phyloP scores from a whole-genome alignment of 208 protist genomes.

The Crithidia thermophila region DNA sequence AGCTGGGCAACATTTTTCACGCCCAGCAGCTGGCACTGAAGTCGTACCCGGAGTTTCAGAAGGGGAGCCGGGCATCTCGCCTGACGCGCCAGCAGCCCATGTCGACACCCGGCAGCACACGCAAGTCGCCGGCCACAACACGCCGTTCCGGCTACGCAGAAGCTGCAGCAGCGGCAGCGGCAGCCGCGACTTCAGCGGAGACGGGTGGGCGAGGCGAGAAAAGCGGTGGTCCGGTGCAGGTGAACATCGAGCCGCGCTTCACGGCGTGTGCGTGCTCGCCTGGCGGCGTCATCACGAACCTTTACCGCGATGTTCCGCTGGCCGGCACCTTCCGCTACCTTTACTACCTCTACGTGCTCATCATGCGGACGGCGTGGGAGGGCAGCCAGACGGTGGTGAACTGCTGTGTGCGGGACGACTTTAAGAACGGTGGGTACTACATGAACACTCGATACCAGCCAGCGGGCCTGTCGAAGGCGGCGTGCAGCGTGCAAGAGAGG shows the following conservation, averaged over 20 bases:
- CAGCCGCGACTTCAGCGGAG: constrained; percentile 8
- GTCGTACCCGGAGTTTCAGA: constrained; percentile 44
- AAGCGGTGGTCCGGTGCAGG: background rate
- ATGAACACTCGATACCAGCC: constrained; percentile 69
- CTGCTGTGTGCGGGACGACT: constrained; percentile 74
- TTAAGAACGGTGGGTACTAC: constrained; percentile 87
- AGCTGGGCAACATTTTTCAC: constrained; percentile 86
- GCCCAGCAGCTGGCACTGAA: constrained; percentile 77
- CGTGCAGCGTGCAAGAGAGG: constrained; percentile 61
- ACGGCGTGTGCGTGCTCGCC: constrained; percentile 74
- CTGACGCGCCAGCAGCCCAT: constrained; percentile 20
- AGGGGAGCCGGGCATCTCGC: constrained; percentile 10
- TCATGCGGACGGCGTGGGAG: constrained; percentile 78
- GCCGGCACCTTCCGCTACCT: constrained; percentile 51
- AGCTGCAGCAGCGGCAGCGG: constrained; percentile 7
- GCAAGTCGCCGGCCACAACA: background rate
- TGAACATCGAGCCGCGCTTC: constrained; percentile 45
- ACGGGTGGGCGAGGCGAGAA: too few species aligned
- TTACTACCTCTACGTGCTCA: constrained; percentile 61
- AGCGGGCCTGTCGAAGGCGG: constrained; percentile 62
- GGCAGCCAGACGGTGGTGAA: constrained; percentile 84
- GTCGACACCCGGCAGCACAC: background rate
- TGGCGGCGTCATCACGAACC: constrained; percentile 72
- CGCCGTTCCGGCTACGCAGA: constrained; percentile 6
- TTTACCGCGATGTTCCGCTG: constrained; percentile 72